phyloP scores from a whole-genome alignment of 306 rosid species.

The Cercis canadensis region DNA sequence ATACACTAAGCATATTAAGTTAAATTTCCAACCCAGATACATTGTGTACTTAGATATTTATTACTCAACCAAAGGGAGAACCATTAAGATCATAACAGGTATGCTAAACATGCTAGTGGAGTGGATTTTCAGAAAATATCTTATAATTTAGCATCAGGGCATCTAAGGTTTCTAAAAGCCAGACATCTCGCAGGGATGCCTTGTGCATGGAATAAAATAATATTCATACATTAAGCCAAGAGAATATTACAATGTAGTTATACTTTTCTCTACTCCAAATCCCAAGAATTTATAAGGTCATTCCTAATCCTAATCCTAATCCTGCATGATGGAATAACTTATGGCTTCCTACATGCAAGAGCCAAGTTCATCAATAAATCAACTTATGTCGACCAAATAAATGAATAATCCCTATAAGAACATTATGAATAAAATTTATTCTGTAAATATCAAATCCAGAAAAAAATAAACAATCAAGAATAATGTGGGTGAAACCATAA shows the following conservation, averaged over 20 bases:
- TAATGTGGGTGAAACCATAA: constrained; percentile 12
- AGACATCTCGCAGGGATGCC: background rate
- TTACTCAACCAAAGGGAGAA: constrained; percentile 22
- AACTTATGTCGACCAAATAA: constrained; percentile 2
- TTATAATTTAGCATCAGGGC: background rate
- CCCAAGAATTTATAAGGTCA: background rate
- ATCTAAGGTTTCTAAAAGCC: constrained; percentile 19
- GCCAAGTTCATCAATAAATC: background rate
- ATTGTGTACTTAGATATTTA: background rate
- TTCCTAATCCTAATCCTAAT: constrained; percentile 13
- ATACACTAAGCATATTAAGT: constrained; percentile 4
- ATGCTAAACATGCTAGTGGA: background rate
- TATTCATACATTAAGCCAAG: background rate
- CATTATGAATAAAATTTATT: background rate
- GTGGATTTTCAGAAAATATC: background rate
- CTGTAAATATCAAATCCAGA: background rate
- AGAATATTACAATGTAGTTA: background rate
- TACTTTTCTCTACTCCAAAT: background rate
- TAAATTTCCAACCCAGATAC: constrained; percentile 17
- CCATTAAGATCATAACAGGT: constrained; percentile 1
- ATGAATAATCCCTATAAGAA: background rate
- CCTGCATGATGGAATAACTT: background rate
- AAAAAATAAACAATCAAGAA: background rate
- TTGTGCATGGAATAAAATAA: constrained; percentile 15
- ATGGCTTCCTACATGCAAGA: constrained; percentile 11